phyloP scores from a whole-genome alignment of 768 basidiomycete species.

The Gyrodon lividus region DNA sequence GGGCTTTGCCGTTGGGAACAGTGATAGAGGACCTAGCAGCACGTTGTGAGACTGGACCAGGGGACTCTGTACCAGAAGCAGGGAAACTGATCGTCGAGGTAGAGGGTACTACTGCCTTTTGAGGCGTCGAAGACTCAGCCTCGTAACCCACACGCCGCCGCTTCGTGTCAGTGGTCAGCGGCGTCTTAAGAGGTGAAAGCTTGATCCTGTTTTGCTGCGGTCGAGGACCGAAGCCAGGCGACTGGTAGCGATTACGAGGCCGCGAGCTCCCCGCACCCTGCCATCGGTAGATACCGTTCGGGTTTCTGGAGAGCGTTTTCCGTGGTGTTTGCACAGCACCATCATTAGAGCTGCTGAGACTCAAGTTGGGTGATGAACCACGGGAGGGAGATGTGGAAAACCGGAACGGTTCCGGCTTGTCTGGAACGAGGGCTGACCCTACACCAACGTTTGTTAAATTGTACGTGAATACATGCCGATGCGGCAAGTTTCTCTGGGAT shows the following conservation, averaged over 20 bases:
- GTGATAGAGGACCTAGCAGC: slow-evolving; percentile 26
- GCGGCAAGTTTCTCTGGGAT: not conserved
- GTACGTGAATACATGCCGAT: slow-evolving; percentile 14
- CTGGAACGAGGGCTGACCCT: slow-evolving; percentile 28
- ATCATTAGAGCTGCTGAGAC: slow-evolving; percentile 6
- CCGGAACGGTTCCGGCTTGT: slow-evolving; percentile 57
- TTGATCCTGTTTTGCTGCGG: slow-evolving; percentile 46
- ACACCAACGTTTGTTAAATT: slow-evolving; percentile 8
- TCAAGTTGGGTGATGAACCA: slow-evolving; percentile 23
- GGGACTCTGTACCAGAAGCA: slow-evolving; percentile 30
- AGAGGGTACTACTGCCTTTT: slow-evolving; percentile 29
- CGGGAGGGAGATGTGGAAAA: slow-evolving; percentile 48
- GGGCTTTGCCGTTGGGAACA: slow-evolving; percentile 25
- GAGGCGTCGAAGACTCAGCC: slow-evolving; percentile 35
- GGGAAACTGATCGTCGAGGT: slow-evolving; percentile 24
- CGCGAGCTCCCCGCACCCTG: slow-evolving; percentile 76
- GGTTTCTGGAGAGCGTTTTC: slow-evolving; percentile 63
- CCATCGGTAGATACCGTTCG: slow-evolving; percentile 73
- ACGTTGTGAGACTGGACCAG: slow-evolving; percentile 33
- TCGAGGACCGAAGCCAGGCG: slow-evolving; percentile 68
- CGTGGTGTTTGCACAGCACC: slow-evolving; percentile 37
- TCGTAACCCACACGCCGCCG: slow-evolving; percentile 59
- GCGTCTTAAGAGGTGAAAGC: slow-evolving; percentile 38
- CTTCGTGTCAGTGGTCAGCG: slow-evolving; percentile 50
- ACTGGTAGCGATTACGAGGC: slow-evolving; percentile 65